Base-by-base conservation (phyloP, 441 rosid species). In the Pelargonium myrrhifolium region DNA sequence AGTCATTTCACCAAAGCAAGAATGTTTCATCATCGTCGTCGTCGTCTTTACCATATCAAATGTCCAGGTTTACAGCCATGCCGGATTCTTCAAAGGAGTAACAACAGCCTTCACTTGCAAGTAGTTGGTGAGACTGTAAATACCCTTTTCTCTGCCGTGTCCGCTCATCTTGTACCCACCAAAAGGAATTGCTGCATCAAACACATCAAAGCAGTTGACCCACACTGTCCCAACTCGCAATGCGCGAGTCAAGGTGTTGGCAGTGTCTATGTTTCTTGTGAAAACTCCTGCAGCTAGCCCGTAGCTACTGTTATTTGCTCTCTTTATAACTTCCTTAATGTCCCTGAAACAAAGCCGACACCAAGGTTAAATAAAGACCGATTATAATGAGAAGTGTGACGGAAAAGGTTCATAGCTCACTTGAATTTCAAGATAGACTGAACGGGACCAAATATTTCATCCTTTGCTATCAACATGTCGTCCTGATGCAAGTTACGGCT, bases 131-230 rank as follows among this genome's bases (percentile, higher is more conserved):
- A 89, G 87, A 70, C 84, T 65, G 75, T 87, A 80, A 62, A 83
- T 55, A 53, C 97, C 86, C 78, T 84, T 83, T 68, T 89, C 93
- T 76, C 92, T 86, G 14, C 90, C 95, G 0, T 78, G 79, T 43
- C 96, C 96, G 51, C 93, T 91, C 91, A 83, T 85, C 77, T 91
- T 89, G 78, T 86, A 91, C 60, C 97, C 97, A 39, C 95, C 97
- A 55, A 84, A 86, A 15, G 96, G 96, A 65, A 85, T 83, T 0
- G 86, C 76, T 7, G 80, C 80, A 74, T 89, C 96, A 17, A 89
- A 79, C 45, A 75, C 67, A 69, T 83, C 84, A 22, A 58, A 89
- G 78, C 91, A 84, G 70, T 89, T 87, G 14, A 89, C 40, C 96
- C 96, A 89, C 3, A 89, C 88, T 0, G 73, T 73, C 8, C 93